Base-by-base conservation (phyloP, 306 rosid species). In the Lotus japonicus region DNA sequence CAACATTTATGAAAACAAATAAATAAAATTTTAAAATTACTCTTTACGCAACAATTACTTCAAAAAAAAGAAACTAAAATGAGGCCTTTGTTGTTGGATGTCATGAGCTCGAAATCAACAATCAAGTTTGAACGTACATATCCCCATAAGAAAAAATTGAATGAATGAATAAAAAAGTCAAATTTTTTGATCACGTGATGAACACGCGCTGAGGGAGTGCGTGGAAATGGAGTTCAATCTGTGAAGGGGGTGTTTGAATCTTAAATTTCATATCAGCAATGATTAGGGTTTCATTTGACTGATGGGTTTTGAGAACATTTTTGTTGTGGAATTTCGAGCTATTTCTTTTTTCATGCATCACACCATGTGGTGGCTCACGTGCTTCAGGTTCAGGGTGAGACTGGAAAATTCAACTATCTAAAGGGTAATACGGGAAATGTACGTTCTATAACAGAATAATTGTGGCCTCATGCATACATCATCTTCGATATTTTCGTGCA, bases 231-330 rank as follows among this genome's bases (percentile, higher is more conserved):
- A 13, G 57, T 11, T 23, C n/a, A 55, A 77, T 57, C 14, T 7
- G 5, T 7, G 5, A 55, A 26, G 56, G 33, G 35, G 17, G 4
- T 10, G 43, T 52, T 39, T 77, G 87, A 78, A 79, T 66, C 51
- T 77, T 31, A 74, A 81, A 79, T 71, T 75, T 83, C 77, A 54
- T 43, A 63, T 78, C 78, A 70, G 60, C 83, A 87, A 86, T 89
- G 84, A 85, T 89, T 84, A 81, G 71, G 77, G 71, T 50, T 77
- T 70, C 75, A 84, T 73, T 70, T 85, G 82, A 81, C 72, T 70
- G 79, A 74, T 49, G 73, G 69, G 69, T 52, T 42, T 67, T 33
- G 39, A 43, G 71, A 68, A 57, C 41, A 42, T 44, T 36, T 17
- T 43, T 10, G 23, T 23, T 68, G 12, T 79, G 49, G 78, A 35